phyloP scores from a whole-genome alignment of 371 early-diverging fungal species.

The Mucor indicus region DNA sequence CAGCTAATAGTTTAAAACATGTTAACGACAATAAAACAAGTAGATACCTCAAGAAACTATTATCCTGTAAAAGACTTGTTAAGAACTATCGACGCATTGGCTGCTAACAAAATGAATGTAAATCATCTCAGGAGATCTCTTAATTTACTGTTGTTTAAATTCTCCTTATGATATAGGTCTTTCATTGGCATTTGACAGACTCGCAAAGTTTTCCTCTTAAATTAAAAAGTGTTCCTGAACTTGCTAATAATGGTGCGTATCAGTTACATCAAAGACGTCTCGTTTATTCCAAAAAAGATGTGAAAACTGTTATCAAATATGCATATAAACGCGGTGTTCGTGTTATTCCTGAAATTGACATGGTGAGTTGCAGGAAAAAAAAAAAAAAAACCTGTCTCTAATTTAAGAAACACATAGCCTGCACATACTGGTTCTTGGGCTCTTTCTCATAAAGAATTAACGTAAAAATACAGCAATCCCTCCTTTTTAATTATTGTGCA shows the following conservation, averaged over 20 bases:
- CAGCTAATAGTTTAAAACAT: neutral
- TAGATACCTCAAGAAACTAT: conserved; percentile 77
- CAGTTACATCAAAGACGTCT: conserved; percentile 34
- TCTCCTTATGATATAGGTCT: conserved; percentile 30
- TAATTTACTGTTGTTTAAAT: neutral
- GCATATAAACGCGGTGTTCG: conserved; percentile 52
- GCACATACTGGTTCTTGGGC: conserved; percentile 69
- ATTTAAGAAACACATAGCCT: conserved; percentile 34
- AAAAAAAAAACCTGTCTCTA: neutral
- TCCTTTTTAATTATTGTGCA: neutral
- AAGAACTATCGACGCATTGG: conserved; percentile 54
- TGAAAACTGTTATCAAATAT: conserved; percentile 58
- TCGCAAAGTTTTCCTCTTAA: conserved; percentile 66
- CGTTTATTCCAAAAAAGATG: conserved; percentile 63
- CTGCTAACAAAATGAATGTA: conserved; percentile 58
- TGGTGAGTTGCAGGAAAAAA: conserved; percentile 43
- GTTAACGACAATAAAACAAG: neutral
- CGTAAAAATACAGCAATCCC: no score
- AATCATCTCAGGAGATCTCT: neutral
- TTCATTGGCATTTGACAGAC: conserved; percentile 81
- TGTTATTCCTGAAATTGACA: conserved; percentile 76
- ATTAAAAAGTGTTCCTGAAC: conserved; percentile 44
- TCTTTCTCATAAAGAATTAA: conserved; percentile 30
- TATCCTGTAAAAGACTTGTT: conserved; percentile 61
- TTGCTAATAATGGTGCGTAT: conserved; percentile 53